Base-by-base conservation (phyloP, 140 eudicot genomes). In the Senecio squalidus region DNA sequence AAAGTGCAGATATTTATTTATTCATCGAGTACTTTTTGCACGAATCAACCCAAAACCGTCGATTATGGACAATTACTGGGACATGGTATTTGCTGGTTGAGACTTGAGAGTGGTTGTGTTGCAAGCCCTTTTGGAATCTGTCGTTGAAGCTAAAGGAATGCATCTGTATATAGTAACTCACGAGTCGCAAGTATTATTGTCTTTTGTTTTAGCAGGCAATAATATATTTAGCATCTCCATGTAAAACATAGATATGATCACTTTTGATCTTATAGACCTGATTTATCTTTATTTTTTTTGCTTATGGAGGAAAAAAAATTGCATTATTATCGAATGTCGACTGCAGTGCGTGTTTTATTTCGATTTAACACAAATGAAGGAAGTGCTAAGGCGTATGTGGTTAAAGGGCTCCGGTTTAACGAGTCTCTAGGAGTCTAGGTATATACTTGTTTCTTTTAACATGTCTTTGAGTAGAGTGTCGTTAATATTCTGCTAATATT, bases 121-220 rank as follows among this genome's bases (percentile, higher is more conserved):
- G n/a, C n/a, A n/a, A 63, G 44, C 52, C 65, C 52, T 23, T 70
- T 28, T 9, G 46, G 64, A 43, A 36, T 10, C 43, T 36, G 43
- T 36, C 43, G 14, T 5, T 30, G 24, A 66, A 54, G 72, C 51
- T 44, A 15, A 50, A 30, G 51, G 59, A 41, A 54, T 62, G 76
- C 70, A 44, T 38, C 20, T 63, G 71, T 71, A 71, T 55, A 63
- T 71, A 71, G 27, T 43, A 36, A 34, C 65, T 44, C 52, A 33
- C 49, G 15, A 44, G 39, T 62, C 60, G 58, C 20, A 46, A 24
- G 28, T 63, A 71, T 71, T 71, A 71, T 71, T 71, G 76, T 63
- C 76, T 30, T 63, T 44, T 44, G 52, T 71, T 71, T 71, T 63
- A 71, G 76, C 43, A 44, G 76, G 54, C 76, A 71, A 63, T 71